Base-by-base conservation (phyloP, 2,329 filamentous ascomycete species). In the Colletotrichum sp. region DNA sequence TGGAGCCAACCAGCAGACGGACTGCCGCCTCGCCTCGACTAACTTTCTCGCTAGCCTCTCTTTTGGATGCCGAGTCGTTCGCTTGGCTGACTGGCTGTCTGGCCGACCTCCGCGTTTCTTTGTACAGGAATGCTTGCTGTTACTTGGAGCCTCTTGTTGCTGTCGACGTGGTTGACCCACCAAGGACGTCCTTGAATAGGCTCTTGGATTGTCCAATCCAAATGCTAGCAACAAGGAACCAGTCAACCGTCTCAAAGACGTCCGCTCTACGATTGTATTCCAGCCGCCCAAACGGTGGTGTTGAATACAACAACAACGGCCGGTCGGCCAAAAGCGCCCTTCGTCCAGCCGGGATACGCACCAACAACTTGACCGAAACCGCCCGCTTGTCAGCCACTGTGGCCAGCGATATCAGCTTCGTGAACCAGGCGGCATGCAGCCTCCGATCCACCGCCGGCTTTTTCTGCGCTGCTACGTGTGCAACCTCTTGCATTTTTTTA, bases 1-100 rank as follows among this genome's bases (percentile, higher is more conserved):
- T 63, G 59, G 22, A 22, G 55, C 39, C 72, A 72, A 32, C 18
- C 70, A 68, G 39, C 55, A 32, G 55, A 63, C 69, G 72, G 72
- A 75, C 63, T 67, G 48, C 44, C 68, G 39, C 72, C 52, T 72
- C 60, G 72, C 68, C 72, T 64, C 36, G 63, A 63, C 72, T 75
- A 75, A 67, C 30, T 62, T 57, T 13, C 28, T 32, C 13, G 32
- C 62, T 72, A 75, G 63, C 63, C 32, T 32, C 26, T 32, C 44
- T 71, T 63, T n/a, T 67, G 62, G 63, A 32, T 62, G 68, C 60
- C 62, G 52, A 28, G 26, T 60, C 30, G 30, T 52, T 52, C 32
- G 65, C 28, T 28, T 62, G 55, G 48, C 26, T 34, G 34, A 48
- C 34, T 73, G 60, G 59, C 72, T 65, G 48, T 63, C 71, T 44